Conservation (phyloP, 116 monocot species). For the Trichopus zeylanicus region DNA sequence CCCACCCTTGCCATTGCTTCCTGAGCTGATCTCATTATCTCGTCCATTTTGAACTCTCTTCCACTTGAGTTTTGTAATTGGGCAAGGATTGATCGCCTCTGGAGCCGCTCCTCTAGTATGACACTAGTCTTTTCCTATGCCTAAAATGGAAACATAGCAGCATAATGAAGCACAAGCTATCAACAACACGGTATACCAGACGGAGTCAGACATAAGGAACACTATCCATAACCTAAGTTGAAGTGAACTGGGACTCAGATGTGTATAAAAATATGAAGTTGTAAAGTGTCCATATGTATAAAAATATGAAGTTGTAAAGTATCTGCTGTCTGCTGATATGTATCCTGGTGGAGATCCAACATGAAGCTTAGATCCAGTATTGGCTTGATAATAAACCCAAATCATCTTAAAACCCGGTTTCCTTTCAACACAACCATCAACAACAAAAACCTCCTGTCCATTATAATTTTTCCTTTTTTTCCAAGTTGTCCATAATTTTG, state of each 20-base stretch:
- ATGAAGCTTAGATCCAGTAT: too few species aligned
- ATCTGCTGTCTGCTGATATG: background rate
- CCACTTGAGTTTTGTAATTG: slow-evolving; percentile 47
- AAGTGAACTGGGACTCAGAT: too few species aligned
- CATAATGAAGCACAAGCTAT: slow-evolving; percentile 64
- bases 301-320: background rate
- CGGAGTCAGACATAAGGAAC: slow-evolving; percentile 67
- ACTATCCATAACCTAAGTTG: slow-evolving; percentile 64
- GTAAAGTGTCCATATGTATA: too few species aligned
- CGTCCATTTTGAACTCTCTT: slow-evolving; percentile 19
- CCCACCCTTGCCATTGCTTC: slow-evolving; percentile 39
- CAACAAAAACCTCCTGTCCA: too few species aligned
- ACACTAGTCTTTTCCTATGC: slow-evolving; percentile 45
- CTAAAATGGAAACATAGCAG: slow-evolving; percentile 67
- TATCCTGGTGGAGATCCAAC: too few species aligned
- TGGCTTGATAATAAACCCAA: too few species aligned
- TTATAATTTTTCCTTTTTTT: too few species aligned
- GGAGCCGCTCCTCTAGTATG: slow-evolving; percentile 48
- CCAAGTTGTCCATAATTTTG: too few species aligned
- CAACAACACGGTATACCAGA: slow-evolving; percentile 80
- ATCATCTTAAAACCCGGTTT: too few species aligned
- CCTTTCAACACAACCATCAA: too few species aligned
- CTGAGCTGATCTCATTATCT: slow-evolving; percentile 20
- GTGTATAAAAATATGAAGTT: background rate
- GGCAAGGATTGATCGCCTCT: slow-evolving; percentile 59